Percentiles rank a stretch among this genome's conserved stretches.
Evolutionary conservation across 768 basidiomycete genomes (phyloP).

Genomic region (Mycena leptocephala): DNA sequence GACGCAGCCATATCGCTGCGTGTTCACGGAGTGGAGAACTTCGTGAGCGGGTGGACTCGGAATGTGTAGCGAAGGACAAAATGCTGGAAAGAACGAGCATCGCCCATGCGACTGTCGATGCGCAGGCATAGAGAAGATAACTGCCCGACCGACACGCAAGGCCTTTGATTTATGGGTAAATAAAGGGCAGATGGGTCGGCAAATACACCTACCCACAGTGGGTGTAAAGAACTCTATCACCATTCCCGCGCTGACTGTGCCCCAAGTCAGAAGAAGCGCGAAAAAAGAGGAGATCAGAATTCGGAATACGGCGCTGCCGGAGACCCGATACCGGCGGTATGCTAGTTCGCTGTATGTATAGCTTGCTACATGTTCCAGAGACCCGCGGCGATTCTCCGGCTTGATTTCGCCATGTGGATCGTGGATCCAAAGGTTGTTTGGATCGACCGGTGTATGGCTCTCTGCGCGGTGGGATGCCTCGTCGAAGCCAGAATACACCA

Average conservation of each 20-base stretch:
- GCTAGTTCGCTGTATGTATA: not conserved
- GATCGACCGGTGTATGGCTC: conserved; percentile 31
- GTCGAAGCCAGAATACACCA: conserved; percentile 34
- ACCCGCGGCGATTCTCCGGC: too few relatives aligned
- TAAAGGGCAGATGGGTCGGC: not conserved
- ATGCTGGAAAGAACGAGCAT: conserved; percentile 44
- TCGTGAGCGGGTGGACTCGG: too few relatives aligned
- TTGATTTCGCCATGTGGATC: not conserved
- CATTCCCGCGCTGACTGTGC: conserved; percentile 35
- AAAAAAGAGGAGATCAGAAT: conserved; percentile 29
- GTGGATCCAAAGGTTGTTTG: conserved; percentile 14
- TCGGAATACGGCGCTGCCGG: not conserved
- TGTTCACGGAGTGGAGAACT: conserved; percentile 35
- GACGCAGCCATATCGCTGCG: conserved; percentile 41
- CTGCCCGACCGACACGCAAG: conserved; percentile 50
- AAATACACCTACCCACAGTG: conserved; percentile 15
- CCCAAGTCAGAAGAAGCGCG: conserved; percentile 36
- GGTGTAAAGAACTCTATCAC: conserved; percentile 32
- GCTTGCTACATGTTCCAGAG: not conserved
- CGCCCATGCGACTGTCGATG: conserved; percentile 50
- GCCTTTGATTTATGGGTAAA: conserved; percentile 37
- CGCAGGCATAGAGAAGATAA: conserved; percentile 47
- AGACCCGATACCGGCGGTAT: not conserved
- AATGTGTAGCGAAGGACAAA: conserved; percentile 21
- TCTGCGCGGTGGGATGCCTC: conserved; percentile 32